Base-by-base conservation (phyloP, 2,329 filamentous ascomycete genomes). In the Alternaria brassicae region DNA sequence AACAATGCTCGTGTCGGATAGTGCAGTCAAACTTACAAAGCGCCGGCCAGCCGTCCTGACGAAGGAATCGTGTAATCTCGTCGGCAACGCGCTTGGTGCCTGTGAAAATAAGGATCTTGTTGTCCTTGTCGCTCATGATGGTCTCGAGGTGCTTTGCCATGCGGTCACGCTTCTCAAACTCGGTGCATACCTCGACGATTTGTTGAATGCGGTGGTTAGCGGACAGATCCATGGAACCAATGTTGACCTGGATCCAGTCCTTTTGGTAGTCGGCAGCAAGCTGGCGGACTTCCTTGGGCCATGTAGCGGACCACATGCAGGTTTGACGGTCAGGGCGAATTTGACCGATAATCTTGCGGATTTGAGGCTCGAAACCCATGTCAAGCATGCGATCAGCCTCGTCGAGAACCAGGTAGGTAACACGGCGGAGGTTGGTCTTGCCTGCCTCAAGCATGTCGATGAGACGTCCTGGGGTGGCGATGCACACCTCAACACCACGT, bases 351-450 rank as follows among this genome's bases (percentile, higher is more conserved):
- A 99, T 98, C 85, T 98, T 98, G 84, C 95, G 92, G 74, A 99
- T 98, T 81, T 98, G 95, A 69, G 95, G 95, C 83, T 99, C 95
- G 82, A 99, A 98, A 88, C 95, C 95, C 95, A 99, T 99, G 83
- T 99, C 95, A 79, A 99, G 86, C 95, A 99, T 99, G 77, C 95
- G 94, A 83, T 99, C 95, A 78, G 95, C 95, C 84, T 99, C 95
- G 74, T 99, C 95, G 66, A 99, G 93, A 69, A 98, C 95, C 58
- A 99, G 86, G 83, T 99, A 99, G 56, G 95, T 99, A 63, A 98
- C 93, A 79, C 95, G 93, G 69, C 94, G 94, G 65, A 99, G 88
- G 83, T 99, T 98, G 73, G 95, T 99, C 86, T 96, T 96, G 80
- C 93, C 94, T 69, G 92, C 92, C 82, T 98, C 95, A 30, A 99